Base-by-base conservation (phyloP, 2,329 filamentous ascomycete species). In the Didymella glomerata region DNA sequence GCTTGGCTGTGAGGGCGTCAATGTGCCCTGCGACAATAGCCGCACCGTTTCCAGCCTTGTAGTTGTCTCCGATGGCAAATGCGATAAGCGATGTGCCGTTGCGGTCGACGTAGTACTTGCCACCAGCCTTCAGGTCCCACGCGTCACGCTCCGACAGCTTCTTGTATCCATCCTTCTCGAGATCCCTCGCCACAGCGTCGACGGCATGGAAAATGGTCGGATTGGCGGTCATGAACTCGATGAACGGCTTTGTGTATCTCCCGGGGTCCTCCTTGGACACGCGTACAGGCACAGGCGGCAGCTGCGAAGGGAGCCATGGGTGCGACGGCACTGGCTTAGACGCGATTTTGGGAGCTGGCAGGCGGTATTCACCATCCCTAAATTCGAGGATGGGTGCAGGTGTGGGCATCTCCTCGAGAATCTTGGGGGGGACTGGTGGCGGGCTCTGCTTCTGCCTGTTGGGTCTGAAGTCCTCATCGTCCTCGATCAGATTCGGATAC, bases 121-220 rank as follows among this genome's bases (percentile, higher is more conserved):
- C 93, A 57, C 93, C 93, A 16, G 85, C 82, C 74, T 90, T 80
- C 55, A 98, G 82, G 73, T 90, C 88, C 95, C 95, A 99, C 59
- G 85, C 82, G 62, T 93, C 88, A 47, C 94, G 88, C 73, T 94
- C 86, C 7, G 89, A 89, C n/a, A 93, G 84, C 85, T 90, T 88
- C 60, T 83, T 85, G 78, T 91, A 99, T 44, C 92, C 94, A 36
- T 86, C 82, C 38, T 86, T 83, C 62, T 85, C 82, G 47, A 97
- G 84, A 70, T 93, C 88, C 57, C 84, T 82, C 70, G 89, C 88
- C 75, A 97, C 92, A 68, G 92, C 86, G 57, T 88, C 85, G 27
- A 97, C 93, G 1, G 92, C 88, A 72, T 99, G 95, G 77, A 96
- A 99, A 46, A 97, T 86, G 9, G 95, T 98, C 0, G 95, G 95